Evolutionary conservation across 2,329 filamentous ascomycete species (phyloP).

Genomic region (Didymella pomorum): DNA sequence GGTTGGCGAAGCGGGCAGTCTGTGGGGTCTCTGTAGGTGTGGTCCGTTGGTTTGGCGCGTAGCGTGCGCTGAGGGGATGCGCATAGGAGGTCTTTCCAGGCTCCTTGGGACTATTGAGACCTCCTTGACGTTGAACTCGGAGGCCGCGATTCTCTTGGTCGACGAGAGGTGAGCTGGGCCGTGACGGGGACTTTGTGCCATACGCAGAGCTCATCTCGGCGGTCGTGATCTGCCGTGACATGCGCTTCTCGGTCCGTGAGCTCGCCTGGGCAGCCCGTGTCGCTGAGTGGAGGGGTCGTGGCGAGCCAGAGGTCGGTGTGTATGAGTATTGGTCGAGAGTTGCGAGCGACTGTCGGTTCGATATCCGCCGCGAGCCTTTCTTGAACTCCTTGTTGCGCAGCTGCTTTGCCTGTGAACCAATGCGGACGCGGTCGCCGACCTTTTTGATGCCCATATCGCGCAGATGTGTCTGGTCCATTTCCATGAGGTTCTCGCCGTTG

Average conservation of each 20-base stretch:
- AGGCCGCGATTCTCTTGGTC: conserved; percentile 63
- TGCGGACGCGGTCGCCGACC: conserved; percentile 91
- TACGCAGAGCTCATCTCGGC: conserved; percentile 54
- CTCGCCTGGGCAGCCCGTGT: conserved; percentile 52
- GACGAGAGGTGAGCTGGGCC: conserved; percentile 74
- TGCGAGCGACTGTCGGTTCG: conserved; percentile 84
- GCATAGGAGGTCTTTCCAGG: conserved; percentile 62
- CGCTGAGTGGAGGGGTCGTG: conserved; percentile 67
- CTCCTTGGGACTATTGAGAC: conserved; percentile 65
- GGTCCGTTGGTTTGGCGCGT: conserved; percentile 44
- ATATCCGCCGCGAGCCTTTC: conserved; percentile 68
- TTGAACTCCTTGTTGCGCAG: conserved; percentile 60
- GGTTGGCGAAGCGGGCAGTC: conserved; percentile 69
- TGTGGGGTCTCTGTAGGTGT: conserved; percentile 71
- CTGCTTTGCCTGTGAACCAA: conserved; percentile 63
- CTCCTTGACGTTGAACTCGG: conserved; percentile 67
- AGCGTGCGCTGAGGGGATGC: conserved; percentile 61
- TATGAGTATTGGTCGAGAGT: conserved; percentile 73
- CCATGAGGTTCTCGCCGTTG: conserved; percentile 94
- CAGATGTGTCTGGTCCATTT: conserved; percentile 94
- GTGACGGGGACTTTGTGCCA: conserved; percentile 65
- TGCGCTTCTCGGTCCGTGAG: conserved; percentile 57
- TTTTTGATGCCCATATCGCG: conserved; percentile 99
- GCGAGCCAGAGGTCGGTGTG: conserved; percentile 69
- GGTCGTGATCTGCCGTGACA: conserved; percentile 56